Base-by-base conservation (phyloP, 495 filamentous ascomycete genomes). In the Cercophora sp. region DNA sequence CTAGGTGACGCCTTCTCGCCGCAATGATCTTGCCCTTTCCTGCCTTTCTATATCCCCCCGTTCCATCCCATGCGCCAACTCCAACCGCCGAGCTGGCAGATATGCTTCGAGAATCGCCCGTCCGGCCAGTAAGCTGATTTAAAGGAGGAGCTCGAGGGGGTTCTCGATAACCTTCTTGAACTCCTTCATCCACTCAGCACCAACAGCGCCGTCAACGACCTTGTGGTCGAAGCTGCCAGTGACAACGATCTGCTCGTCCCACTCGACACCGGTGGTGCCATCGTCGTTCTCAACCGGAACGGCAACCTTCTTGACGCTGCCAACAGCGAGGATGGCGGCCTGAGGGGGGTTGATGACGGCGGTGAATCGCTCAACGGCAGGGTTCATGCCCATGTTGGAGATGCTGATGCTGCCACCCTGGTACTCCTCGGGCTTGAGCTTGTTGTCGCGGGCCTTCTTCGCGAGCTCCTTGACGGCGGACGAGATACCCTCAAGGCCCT, bases 331-430 rank as follows among this genome's bases (percentile, higher is more conserved):
- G 70, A 99, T 99, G 64, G 82, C 85, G 36, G 94, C 91, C 77
- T 98, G 93, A 25, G 94, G 94, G 40, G 94, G 94, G 80, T 99
- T 99, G 81, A 99, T 96, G 66, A 99, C 86, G 57, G 94, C 94
- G n/a, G 94, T 96, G 79, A 99, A 99, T 59, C 89, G 84, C 67
- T 96, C 91, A 56, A 99, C 84, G 31, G 94, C 94, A 8, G 84
- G 61, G 80, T 99, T 99, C 93, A 97, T 97, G 68, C 94, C 94
- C 94, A 99, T 96, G 83, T 99, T 99, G 75, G 86, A 92, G 75
- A 99, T 99, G 67, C 92, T 96, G 75, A 99, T 95, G 60, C 90
- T 96, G 68, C 94, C 94, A 37, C 94, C 94, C 76, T 96, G 92
- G 84, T 92, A 99, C 73, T 99, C 91, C 70, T 99, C 91, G 25